A percentile compares a stretch with the other conserved stretches of the same genome.
Evolutionary conservation across 2,329 filamentous ascomycete genomes (phyloP).

Genomic region (Tolypocladium nubicola): DNA sequence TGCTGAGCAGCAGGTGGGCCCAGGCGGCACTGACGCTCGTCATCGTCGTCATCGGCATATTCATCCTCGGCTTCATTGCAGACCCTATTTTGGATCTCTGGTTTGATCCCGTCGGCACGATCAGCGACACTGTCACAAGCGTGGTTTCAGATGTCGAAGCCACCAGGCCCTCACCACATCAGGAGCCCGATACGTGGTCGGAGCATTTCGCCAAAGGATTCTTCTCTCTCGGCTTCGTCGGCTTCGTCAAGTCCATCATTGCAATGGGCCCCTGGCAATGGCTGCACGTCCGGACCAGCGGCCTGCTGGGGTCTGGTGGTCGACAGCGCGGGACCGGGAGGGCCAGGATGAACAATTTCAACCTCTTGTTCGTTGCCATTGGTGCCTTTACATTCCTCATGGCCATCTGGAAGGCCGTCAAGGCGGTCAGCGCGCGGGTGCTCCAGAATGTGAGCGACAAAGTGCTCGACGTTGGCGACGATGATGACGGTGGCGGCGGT

Average conservation of each 20-base stretch:
- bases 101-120: conserved; percentile 61
- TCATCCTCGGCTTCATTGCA: conserved; percentile 79
- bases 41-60: conserved; percentile 64
- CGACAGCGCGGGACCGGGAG: conserved; percentile 55
- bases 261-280: conserved; percentile 66
- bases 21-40: conserved; percentile 61
- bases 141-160: conserved; percentile 30
- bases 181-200: conserved; percentile 53
- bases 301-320: conserved; percentile 37
- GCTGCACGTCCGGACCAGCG: conserved; percentile 59
- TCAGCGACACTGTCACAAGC: conserved; percentile 39
- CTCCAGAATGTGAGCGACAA: conserved; percentile 68
- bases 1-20: conserved; percentile 54
- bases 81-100: conserved; percentile 88
- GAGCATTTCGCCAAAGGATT: conserved; percentile 85
- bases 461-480: conserved; percentile 69
- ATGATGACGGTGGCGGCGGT: conserved; percentile 41
- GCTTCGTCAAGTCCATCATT: conserved; percentile 71
- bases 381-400: conserved; percentile 75
- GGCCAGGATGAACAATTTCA: conserved; percentile 68
- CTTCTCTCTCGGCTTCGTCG: conserved; percentile 78
- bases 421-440: conserved; percentile 59
- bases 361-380: conserved; percentile 67
- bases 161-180: conserved; percentile 25
- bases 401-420: conserved; percentile 74